A percentile compares a stretch with the other conserved stretches of the same genome.
Evolutionary conservation across 202 grass and related monocot genomes (phyloP).

Genomic region (Carex sylvatica): DNA sequence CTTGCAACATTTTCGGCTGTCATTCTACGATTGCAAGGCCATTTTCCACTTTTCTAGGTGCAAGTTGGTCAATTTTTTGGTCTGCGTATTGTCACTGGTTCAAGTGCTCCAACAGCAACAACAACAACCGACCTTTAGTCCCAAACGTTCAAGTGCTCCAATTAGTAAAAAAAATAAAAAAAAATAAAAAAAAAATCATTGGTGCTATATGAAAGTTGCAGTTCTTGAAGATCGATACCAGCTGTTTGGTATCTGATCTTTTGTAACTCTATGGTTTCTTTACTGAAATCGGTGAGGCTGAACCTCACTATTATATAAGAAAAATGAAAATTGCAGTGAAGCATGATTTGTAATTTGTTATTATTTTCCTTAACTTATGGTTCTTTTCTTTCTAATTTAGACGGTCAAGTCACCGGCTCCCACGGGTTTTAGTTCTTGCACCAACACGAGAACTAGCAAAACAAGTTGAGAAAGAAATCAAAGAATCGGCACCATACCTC

Average conservation of each 20-base stretch:
- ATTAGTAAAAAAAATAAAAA: not conserved
- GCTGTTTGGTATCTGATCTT: no score
- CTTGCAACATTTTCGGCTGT: not conserved
- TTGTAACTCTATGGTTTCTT: no score
- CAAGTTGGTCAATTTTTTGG: not conserved
- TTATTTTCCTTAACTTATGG: conserved; percentile 1
- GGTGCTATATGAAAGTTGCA: not conserved
- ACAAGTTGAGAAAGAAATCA: conserved; percentile 99
- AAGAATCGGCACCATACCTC: conserved; percentile 83
- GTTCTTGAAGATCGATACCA: not conserved
- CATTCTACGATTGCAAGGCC: not conserved
- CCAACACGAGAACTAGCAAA: conserved; percentile 92
- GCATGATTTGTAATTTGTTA: conserved; percentile 7
- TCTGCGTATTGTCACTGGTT: not conserved
- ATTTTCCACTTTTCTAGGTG: not conserved
- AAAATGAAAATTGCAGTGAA: not conserved
- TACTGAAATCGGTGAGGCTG: no score
- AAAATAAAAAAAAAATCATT: not conserved
- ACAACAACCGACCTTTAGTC: no score
- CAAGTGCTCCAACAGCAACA: not conserved
- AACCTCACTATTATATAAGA: no score
- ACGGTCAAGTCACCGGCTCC: conserved; percentile 57
- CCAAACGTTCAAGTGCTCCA: not conserved
- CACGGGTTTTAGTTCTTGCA: conserved; percentile 78
- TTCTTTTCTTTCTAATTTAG: conserved; percentile 25